Evolutionary conservation across 805 yeast species (phyloP).

Genomic region (Ogataea corticis): DNA sequence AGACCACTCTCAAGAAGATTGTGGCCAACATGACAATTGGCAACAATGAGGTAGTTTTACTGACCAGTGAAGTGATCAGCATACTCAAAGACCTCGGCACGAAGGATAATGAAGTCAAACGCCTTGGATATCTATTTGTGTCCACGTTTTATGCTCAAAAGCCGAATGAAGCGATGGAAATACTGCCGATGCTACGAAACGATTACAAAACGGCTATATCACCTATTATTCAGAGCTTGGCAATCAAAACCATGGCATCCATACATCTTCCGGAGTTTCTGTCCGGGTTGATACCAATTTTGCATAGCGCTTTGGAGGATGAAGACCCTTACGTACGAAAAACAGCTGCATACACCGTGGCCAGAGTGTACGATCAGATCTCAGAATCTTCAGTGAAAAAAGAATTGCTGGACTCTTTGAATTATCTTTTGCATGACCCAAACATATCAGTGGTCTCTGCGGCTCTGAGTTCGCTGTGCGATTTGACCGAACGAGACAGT

Average conservation of each 20-base stretch:
- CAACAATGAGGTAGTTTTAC: conserved; percentile 67
- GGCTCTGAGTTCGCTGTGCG: conserved; percentile 66
- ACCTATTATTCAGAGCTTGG: conserved; percentile 57
- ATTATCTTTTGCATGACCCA: conserved; percentile 54
- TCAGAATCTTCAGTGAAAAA: conserved; percentile 46
- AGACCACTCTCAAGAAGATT: conserved; percentile 63
- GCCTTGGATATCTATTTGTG: conserved; percentile 69
- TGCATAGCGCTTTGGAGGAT: conserved; percentile 42
- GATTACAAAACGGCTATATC: conserved; percentile 42
- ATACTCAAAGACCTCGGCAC: conserved; percentile 42
- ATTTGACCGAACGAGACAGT: conserved; percentile 58
- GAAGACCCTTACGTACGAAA: conserved; percentile 62
- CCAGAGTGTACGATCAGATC: conserved; percentile 62
- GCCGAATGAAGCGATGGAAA: conserved; percentile 55
- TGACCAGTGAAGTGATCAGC: conserved; percentile 63
- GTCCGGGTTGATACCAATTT: conserved; percentile 42
- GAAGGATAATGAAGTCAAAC: conserved; percentile 64
- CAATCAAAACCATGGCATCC: conserved; percentile 63
- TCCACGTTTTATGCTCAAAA: conserved; percentile 58
- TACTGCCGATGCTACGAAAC: conserved; percentile 52
- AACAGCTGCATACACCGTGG: conserved; percentile 67
- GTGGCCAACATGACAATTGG: conserved; percentile 84
- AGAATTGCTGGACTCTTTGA: conserved; percentile 49
- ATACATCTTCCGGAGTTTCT: conserved; percentile 55
- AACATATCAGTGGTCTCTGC: conserved; percentile 66